Conservation (phyloP, 1,284 basidiomycete species). For the Puccinia triticina region DNA sequence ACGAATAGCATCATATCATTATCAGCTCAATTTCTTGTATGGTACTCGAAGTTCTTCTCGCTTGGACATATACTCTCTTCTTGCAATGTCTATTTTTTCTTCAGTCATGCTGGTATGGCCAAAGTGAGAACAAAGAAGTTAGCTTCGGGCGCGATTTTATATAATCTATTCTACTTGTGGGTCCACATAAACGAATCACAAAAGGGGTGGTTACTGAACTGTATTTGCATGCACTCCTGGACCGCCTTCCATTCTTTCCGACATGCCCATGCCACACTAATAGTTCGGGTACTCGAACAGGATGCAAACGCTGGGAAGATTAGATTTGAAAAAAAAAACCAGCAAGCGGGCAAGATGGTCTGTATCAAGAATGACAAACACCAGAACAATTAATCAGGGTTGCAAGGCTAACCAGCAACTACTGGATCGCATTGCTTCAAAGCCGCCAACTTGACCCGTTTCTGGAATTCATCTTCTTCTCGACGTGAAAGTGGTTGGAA, state of each 20-base stretch:
- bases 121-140: background rate
- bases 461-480: conserved; percentile 48
- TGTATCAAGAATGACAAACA: background rate
- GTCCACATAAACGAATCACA: background rate
- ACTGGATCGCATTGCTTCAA: conserved; percentile 44
- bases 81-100: conserved; percentile 35
- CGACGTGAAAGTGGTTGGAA: conserved; percentile 37
- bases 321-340: background rate
- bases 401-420: conserved; percentile 29
- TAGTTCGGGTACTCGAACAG: conserved; percentile 36
- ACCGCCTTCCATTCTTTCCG: conserved; percentile 33
- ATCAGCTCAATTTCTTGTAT: conserved; percentile 40
- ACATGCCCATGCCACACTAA: conserved; percentile 42
- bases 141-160: background rate
- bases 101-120: conserved; percentile 29
- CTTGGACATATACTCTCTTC: conserved; percentile 35
- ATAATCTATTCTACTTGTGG: background rate
- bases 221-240: conserved; percentile 32
- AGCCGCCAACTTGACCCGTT: conserved; percentile 18
- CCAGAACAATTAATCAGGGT: background rate
- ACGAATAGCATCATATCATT: background rate
- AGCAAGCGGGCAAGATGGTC: background rate
- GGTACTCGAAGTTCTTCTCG: conserved; percentile 36
- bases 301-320: conserved; percentile 14
- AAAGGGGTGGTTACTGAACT: conserved; percentile 34